Base-by-base conservation (phyloP, 2,329 filamentous ascomycete genomes). In the Truncatella angustata region DNA sequence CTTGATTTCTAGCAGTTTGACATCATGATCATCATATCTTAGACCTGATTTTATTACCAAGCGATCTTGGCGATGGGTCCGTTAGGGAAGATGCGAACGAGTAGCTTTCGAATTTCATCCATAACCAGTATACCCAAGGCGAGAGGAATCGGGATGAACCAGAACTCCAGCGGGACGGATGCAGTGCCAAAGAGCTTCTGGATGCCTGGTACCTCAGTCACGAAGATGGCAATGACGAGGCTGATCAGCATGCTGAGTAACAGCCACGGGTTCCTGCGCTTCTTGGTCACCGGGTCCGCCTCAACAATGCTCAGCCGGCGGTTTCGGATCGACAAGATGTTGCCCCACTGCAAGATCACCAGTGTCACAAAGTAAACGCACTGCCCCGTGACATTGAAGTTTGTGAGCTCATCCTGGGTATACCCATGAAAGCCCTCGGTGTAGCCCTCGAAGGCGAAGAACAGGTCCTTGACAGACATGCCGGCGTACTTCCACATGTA, bases 331-430 rank as follows among this genome's bases (percentile, higher is more conserved):
- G 70, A 66, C 21, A 81, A 65, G 34, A 81, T 73, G 54, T 81
- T 81, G 2, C 77, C 77, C 73, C 76, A 79, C 53, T 81, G 78
- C 34, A 81, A 66, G 34, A 81, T 72, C 0, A 81, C 77, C 1
- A 81, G 67, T 0, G 74, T 77, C 10, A 81, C 74, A 51, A 82
- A 82, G 63, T 81, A 82, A 5, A 82, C 73, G 39, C 73, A 70
- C 57, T 80, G 77, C 3, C 75, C 78, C 0, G 70, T 70, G 49
- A 68, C 70, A 63, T 79, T 80, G 67, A 80, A 79, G 18, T 73
- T 57, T 1, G 59, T 68, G 3, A 81, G 69, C 56, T 80, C 56
- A 4, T 68, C 75, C 9, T 65, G 40, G 0, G 72, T 70, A 63
- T 80, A 79, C 0, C 77, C 77, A 53, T 74, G 71, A 58, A 78